Conservation (phyloP, 148 eudicot genomes). For the Rhododendron vialii region DNA sequence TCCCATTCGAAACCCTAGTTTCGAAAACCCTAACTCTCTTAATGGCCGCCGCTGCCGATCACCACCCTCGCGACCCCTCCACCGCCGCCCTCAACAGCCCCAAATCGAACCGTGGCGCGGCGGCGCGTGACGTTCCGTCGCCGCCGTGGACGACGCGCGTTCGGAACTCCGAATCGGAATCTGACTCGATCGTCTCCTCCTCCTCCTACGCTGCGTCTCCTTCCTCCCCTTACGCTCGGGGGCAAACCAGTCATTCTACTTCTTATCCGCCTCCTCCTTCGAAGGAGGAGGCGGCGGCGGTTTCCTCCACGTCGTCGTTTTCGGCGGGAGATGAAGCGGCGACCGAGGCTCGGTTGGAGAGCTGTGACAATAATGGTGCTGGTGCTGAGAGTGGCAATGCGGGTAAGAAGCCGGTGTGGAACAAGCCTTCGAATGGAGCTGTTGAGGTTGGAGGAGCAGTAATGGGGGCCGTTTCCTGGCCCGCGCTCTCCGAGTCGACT, state of each 20-base stretch:
- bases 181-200: slow-evolving; percentile 11
- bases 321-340: slow-evolving; percentile 10
- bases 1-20: slow-evolving; percentile 25
- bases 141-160: slow-evolving; percentile 46
- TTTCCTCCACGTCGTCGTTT: neutral
- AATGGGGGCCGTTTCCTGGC: slow-evolving; percentile 76
- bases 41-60: slow-evolving; percentile 35
- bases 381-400: slow-evolving; percentile 19
- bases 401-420: slow-evolving; percentile 56
- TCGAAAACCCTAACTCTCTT: neutral
- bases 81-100: slow-evolving; percentile 11
- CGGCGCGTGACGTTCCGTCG: slow-evolving; percentile 19
- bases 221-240: slow-evolving; percentile 4
- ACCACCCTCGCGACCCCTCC: slow-evolving; percentile 6
- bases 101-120: slow-evolving; percentile 12
- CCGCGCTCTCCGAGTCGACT: slow-evolving; percentile 73
- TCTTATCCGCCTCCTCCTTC: slow-evolving; percentile 4
- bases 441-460: slow-evolving; percentile 52
- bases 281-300: neutral
- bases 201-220: slow-evolving; percentile 1
- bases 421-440: slow-evolving; percentile 39
- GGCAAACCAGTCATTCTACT: neutral
- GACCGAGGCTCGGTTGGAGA: slow-evolving; percentile 19
- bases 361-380: slow-evolving; percentile 12
- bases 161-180: slow-evolving; percentile 35